Evolutionary conservation across 2,329 filamentous ascomycete genomes (phyloP), one percentile per base, ranked within the genome.

Genomic region (Albophoma yamanashiensis): DNA sequence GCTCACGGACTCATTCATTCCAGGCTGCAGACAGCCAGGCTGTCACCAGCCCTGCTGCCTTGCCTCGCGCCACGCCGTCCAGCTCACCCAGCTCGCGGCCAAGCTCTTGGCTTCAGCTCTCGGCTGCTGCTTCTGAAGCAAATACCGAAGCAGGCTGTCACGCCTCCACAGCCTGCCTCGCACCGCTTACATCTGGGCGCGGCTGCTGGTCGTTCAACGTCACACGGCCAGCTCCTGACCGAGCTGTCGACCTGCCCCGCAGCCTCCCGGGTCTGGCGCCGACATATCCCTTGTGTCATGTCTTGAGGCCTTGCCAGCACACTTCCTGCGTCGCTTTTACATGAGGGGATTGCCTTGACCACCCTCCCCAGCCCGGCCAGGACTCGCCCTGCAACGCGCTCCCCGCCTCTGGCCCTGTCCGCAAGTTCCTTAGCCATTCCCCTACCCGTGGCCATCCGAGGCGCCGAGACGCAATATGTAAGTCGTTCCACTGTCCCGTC

Each of bases 391-490:
- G 25, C 42, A 60, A 62, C 50, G 58, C 58, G 60, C 58, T 62
- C 59, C 55, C 20, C 47, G 45, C 60, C 56, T 15, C 36, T 36
- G 47, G 55, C 55, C 43, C 50, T 62, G 17, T 39, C 38, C 17
- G 27, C 42, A 56, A 45, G 25, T 57, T 39, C 38, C 57, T 53
- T 50, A 40, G 8, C 39, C 42, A 47, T n/a, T 25, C 31, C 40
- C 31, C 60, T 50, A 60, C 55, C 58, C 50, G 57, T 27, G 57
- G 61, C 60, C 59, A 45, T 57, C 38, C 31, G 55, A 61, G 59
- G 61, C 62, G 60, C 57, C 40, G 56, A 61, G 65, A 64, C 67
- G 63, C 67, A 74, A 67, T 60, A 74, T 74, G 72, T 74, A 73
- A 73, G 72, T 64, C 64, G 58, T 53, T 58, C 53, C 45, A 43